These are phyloP conservation scores for Hypoxylon sp. DNA, from an alignment of 2,329 filamentous ascomycete genomes.

Conservation along the genomic window DNA sequence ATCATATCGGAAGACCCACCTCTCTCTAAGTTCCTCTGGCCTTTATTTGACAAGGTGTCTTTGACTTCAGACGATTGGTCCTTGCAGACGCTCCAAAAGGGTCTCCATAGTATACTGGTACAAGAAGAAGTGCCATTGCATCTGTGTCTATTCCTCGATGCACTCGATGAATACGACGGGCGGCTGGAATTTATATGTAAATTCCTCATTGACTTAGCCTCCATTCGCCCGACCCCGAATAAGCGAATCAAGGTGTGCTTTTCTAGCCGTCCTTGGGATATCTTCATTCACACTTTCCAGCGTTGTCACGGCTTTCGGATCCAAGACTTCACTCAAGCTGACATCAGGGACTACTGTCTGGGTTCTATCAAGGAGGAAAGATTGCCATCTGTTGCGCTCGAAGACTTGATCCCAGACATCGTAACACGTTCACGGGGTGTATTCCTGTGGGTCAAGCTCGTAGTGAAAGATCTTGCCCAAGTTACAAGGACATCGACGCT, in stretches of 20 bases:
- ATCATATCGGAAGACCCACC: background rate
- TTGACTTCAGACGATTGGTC: background rate
- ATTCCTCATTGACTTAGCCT: constrained; percentile 1
- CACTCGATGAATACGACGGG: constrained; percentile 38
- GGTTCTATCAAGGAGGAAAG: constrained; percentile 1
- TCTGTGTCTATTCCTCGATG: constrained; percentile 34
- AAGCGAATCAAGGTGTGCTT: constrained; percentile 13
- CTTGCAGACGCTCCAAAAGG: background rate
- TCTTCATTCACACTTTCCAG: constrained; percentile 1
- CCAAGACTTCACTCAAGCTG: constrained; percentile 9
- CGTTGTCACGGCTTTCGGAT: constrained; percentile 1
- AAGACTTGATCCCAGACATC: constrained; percentile 21
- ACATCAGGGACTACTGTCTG: constrained; percentile 13
- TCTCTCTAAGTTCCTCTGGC: constrained; percentile 6
- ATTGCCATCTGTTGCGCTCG: background rate
- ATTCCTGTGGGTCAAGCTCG: constrained; percentile 39
- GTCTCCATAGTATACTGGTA: background rate
- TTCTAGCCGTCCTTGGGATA: constrained; percentile 15
- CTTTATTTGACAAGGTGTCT: constrained; percentile 2
- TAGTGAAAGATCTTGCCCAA: constrained; percentile 23
- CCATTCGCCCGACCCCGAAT: background rate
- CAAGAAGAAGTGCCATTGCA: constrained; percentile 22
- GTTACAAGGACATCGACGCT: background rate
- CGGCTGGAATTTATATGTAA: constrained; percentile 16
- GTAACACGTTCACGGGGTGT: constrained; percentile 27